phyloP scores from a whole-genome alignment of 306 rosid genomes.

The Medicago truncatula region DNA sequence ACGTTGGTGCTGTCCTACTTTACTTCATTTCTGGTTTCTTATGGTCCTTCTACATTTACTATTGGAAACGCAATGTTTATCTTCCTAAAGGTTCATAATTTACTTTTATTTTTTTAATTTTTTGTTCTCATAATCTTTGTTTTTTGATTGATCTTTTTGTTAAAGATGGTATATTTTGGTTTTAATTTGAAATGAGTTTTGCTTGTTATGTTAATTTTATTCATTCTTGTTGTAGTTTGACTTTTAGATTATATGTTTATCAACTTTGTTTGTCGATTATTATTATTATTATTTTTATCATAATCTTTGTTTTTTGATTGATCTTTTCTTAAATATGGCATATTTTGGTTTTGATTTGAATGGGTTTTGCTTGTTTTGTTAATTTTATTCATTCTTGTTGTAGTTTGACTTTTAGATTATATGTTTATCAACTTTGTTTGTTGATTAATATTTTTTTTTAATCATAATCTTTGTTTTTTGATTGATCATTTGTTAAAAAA shows the following conservation, averaged over 20 bases:
- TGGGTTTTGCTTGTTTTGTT: conserved; percentile 27
- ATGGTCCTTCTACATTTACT: conserved; percentile 83
- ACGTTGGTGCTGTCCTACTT: conserved; percentile 66
- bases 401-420: background rate
- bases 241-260: background rate
- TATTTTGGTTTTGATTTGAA: conserved; percentile 3
- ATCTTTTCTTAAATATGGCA: background rate
- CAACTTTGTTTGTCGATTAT: background rate
- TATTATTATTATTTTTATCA: background rate
- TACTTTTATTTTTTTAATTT: background rate
- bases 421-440: background rate
- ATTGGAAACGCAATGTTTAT: conserved; percentile 71
- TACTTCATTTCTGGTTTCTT: conserved; percentile 72
- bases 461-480: background rate
- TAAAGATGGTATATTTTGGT: conserved; percentile 10
- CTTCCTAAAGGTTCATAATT: conserved; percentile 76
- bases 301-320: background rate
- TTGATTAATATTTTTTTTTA: background rate
- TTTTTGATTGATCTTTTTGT: background rate
- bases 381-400: conserved; percentile 1
- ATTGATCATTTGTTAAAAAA: background rate
- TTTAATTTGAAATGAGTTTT: conserved; percentile 13
- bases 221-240: background rate
- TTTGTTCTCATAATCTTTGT: background rate
- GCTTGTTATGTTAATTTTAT: conserved; percentile 22